A percentile compares a stretch with the other conserved stretches of the same genome.
These are phyloP conservation scores for Colletotrichum lindemuthianum DNA, from an alignment of 2,329 filamentous ascomycete genomes.

Conservation along the genomic window DNA sequence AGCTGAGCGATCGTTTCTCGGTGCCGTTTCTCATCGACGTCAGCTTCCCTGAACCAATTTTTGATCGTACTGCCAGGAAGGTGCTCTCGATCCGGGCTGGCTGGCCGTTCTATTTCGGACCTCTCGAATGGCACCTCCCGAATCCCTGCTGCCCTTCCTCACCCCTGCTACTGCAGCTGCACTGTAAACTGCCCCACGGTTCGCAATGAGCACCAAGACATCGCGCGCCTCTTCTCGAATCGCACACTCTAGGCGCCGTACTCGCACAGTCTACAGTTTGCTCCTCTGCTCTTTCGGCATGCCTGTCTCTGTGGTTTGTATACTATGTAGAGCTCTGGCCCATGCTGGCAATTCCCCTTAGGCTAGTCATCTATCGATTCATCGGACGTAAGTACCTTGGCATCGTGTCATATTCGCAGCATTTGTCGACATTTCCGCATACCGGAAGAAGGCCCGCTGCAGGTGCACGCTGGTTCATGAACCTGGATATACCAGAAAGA, in stretches of 20 bases:
- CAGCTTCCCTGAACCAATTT: too few species aligned
- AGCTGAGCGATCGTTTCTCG: background rate
- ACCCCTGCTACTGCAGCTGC: constrained; percentile 16
- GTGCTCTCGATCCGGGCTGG: background rate
- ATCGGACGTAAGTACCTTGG: constrained; percentile 4
- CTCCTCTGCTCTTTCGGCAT: background rate
- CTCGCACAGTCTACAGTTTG: too few species aligned
- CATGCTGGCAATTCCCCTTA: background rate
- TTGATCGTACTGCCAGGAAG: background rate
- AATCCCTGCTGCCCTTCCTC: background rate
- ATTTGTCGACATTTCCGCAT: too few species aligned
- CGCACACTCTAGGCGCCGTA: too few species aligned
- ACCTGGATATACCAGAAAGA: too few species aligned
- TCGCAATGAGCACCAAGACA: constrained; percentile 19
- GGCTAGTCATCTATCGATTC: background rate
- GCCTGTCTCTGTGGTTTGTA: constrained; percentile 25
- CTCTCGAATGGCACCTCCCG: constrained; percentile 17
- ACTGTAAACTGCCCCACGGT: background rate
- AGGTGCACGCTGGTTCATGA: too few species aligned
- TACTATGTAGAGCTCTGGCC: background rate
- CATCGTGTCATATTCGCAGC: background rate
- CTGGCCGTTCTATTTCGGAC: constrained; percentile 24
- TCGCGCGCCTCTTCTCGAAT: too few species aligned
- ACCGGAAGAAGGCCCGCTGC: too few species aligned
- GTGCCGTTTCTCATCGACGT: background rate